A percentile compares a stretch with the other conserved stretches of the same genome.
These are phyloP conservation scores for Lyophyllum semitale DNA, from an alignment of 768 basidiomycete species.

Conservation along the genomic window DNA sequence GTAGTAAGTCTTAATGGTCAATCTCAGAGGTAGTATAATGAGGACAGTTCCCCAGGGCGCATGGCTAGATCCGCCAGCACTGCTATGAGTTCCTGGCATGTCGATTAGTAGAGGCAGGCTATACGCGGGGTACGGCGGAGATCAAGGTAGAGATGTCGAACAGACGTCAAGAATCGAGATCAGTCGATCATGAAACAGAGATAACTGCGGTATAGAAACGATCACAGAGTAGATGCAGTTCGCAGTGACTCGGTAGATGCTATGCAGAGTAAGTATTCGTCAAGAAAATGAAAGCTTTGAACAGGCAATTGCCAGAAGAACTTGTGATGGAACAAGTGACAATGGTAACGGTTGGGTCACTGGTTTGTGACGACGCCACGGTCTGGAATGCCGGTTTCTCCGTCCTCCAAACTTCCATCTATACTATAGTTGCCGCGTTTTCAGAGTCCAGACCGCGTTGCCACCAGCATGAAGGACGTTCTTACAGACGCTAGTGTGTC, in stretches of 20 bases:
- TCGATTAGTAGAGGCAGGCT: too few species aligned
- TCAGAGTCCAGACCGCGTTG: background rate
- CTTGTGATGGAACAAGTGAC: background rate
- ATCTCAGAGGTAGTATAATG: too few species aligned
- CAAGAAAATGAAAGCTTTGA: too few species aligned
- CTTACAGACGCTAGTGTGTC: slow-evolving; percentile 69
- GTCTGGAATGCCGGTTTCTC: background rate
- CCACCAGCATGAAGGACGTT: slow-evolving; percentile 34
- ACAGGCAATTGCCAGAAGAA: too few species aligned
- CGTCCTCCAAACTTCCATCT: background rate
- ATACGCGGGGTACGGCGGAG: background rate
- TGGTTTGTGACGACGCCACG: background rate
- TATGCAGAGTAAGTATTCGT: too few species aligned
- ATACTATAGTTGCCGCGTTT: background rate
- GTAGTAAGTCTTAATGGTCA: too few species aligned
- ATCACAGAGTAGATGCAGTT: too few species aligned
- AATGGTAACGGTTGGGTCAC: background rate
- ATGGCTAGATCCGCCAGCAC: background rate
- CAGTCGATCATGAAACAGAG: too few species aligned
- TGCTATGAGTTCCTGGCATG: background rate
- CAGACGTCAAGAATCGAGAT: too few species aligned
- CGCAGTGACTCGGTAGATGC: too few species aligned
- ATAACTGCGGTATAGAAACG: too few species aligned
- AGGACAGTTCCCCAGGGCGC: background rate
- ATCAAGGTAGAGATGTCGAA: background rate